A percentile compares a stretch with the other conserved stretches of the same genome.
Conservation (phyloP, 805 yeast species). For the Phaffomyces opuntiae region DNA sequence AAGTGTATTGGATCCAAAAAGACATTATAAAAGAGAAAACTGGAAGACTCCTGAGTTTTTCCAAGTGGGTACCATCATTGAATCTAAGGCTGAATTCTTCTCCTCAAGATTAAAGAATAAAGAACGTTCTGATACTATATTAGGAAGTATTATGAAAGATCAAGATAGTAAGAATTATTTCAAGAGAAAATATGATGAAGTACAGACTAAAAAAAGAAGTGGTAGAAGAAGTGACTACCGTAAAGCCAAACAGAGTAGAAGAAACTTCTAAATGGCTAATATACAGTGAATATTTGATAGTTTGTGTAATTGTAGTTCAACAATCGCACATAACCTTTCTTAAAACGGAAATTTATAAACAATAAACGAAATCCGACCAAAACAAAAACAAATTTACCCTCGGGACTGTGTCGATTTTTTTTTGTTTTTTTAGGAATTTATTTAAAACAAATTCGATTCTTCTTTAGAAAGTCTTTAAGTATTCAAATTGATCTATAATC, state of each 20-base stretch:
- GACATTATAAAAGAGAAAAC: slow-evolving; percentile 85
- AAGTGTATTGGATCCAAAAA: slow-evolving; percentile 88
- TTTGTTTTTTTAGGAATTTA: slow-evolving; percentile 9
- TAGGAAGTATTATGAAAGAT: slow-evolving; percentile 78
- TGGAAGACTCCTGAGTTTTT: slow-evolving; percentile 74
- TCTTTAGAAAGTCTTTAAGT: background rate
- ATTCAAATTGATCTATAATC: background rate
- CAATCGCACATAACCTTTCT: slow-evolving; percentile 4
- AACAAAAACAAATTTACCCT: slow-evolving; percentile 1
- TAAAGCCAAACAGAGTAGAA: slow-evolving; percentile 54
- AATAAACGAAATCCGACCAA: slow-evolving; percentile 5
- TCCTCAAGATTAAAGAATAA: slow-evolving; percentile 58
- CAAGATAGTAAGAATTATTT: slow-evolving; percentile 65
- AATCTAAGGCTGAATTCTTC: slow-evolving; percentile 74
- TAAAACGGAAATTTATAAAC: slow-evolving; percentile 9
- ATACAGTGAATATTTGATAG: background rate
- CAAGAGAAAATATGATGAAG: slow-evolving; percentile 76
- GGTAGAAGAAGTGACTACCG: slow-evolving; percentile 68
- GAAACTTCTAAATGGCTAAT: slow-evolving; percentile 27
- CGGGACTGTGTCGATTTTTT: slow-evolving; percentile 8
- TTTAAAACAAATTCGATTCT: background rate
- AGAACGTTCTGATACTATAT: slow-evolving; percentile 70
- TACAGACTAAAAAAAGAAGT: slow-evolving; percentile 53
- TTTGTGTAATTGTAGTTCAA: background rate
- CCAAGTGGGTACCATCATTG: slow-evolving; percentile 83